A percentile compares a stretch with the other conserved stretches of the same genome.
Conservation (phyloP, 2,329 filamentous ascomycete species). For the Colletotrichum shisoi region DNA sequence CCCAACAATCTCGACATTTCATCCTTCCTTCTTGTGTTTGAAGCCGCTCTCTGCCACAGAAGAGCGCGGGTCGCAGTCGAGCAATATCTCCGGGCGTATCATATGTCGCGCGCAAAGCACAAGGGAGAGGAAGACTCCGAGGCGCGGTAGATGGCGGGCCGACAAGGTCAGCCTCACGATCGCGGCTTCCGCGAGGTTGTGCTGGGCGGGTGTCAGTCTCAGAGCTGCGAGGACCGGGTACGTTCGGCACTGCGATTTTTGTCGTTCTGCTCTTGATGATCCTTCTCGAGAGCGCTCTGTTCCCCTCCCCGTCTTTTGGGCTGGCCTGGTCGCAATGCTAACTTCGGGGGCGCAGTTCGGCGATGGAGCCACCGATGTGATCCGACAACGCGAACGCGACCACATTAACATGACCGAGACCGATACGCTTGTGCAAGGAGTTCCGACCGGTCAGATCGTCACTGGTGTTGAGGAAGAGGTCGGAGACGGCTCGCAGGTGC, state of each 20-base stretch:
- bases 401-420: slow-evolving; percentile 40
- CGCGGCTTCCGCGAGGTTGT: slow-evolving; percentile 42
- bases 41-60: neutral
- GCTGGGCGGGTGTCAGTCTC: slow-evolving; percentile 50
- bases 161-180: slow-evolving; percentile 20
- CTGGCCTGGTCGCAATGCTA: slow-evolving; percentile 1
- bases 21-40: too few species aligned
- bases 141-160: slow-evolving; percentile 38
- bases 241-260: slow-evolving; percentile 33
- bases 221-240: slow-evolving; percentile 51
- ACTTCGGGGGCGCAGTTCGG: slow-evolving; percentile 49
- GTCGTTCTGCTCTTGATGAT: neutral
- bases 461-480: slow-evolving; percentile 15
- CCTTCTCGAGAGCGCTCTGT: neutral
- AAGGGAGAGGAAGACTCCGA: slow-evolving; percentile 33
- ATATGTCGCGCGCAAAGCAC: slow-evolving; percentile 36
- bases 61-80: neutral
- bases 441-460: slow-evolving; percentile 32
- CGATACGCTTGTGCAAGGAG: slow-evolving; percentile 29
- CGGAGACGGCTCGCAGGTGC: neutral
- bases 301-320: too few species aligned
- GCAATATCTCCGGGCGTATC: slow-evolving; percentile 12
- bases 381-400: slow-evolving; percentile 50
- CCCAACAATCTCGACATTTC: neutral
- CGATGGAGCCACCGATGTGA: slow-evolving; percentile 45